Evolutionary conservation across 805 yeast species (phyloP).

Genomic region (Monosporozyma servazzii): DNA sequence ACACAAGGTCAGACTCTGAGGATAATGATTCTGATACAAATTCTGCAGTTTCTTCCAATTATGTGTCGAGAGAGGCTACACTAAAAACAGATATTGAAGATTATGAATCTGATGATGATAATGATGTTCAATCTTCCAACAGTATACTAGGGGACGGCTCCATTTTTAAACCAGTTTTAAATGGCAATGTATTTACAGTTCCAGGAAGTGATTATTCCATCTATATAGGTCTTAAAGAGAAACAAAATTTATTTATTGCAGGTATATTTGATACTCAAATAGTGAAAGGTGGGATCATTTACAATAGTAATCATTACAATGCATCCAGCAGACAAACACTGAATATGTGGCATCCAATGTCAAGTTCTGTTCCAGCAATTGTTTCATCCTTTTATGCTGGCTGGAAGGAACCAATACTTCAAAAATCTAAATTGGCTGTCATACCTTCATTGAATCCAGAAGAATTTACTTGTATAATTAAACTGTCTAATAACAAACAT

Average conservation of each 20-base stretch:
- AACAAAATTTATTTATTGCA: slow-evolving; percentile 18
- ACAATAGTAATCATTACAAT: slow-evolving; percentile 26
- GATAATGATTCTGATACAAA: slow-evolving; percentile 8
- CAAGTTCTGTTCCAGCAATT: slow-evolving; percentile 22
- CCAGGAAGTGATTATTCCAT: slow-evolving; percentile 7
- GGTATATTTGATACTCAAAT: slow-evolving; percentile 24
- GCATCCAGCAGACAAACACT: slow-evolving; percentile 15
- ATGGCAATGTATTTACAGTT: slow-evolving; percentile 10
- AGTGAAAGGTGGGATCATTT: slow-evolving; percentile 27
- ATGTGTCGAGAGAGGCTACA: slow-evolving; percentile 12
- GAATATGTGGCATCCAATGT: slow-evolving; percentile 24
- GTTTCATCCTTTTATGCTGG: slow-evolving; percentile 27
- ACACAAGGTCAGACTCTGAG: slow-evolving; percentile 2
- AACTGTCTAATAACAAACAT: slow-evolving; percentile 10
- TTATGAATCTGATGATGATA: slow-evolving; percentile 10
- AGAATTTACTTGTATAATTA: slow-evolving; percentile 18
- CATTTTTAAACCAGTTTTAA: slow-evolving; percentile 8
- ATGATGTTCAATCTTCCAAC: not conserved
- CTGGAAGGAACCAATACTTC: slow-evolving; percentile 19
- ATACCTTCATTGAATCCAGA: slow-evolving; percentile 8
- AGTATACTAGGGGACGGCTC: not conserved
- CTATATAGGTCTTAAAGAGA: slow-evolving; percentile 18
- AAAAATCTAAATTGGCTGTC: slow-evolving; percentile 7
- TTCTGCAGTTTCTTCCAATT: not conserved
- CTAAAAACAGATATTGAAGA: slow-evolving; percentile 7